Evolutionary conservation across 805 yeast species (phyloP), one percentile per base, ranked within the genome.

Genomic region (Metschnikowia continentalis): DNA sequence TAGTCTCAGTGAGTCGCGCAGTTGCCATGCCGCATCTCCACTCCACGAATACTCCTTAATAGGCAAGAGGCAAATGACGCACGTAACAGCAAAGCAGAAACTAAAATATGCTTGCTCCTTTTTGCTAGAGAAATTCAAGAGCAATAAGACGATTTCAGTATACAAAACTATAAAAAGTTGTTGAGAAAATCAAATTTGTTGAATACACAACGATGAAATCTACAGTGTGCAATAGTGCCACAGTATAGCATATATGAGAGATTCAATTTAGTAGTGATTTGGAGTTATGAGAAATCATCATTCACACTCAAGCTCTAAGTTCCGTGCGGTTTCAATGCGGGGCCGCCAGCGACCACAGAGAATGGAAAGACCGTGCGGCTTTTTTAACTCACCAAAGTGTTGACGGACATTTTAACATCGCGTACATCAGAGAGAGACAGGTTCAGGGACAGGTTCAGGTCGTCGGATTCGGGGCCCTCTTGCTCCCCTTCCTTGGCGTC

Each of bases 391-490:
- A 74, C 74, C 45, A 74, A 56, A 75, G 71, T 74, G 51, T 71
- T 65, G 22, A 74, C 77, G 14, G 71, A 63, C 69, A 74, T 71
- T 53, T 73, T 73, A 57, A 68, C 49, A 46, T 70, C 51, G 49
- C 67, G 69, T 53, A 59, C 58, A 42, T 65, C 67, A 3, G 73
- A 66, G 42, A 44, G 56, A n/a, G 45, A 45, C 37, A 30, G 53
- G 17, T 35, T 48, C 19, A 43, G 49, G 11, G 45, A 45, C 37
- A 30, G 53, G 17, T 35, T 48, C 19, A 43, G 49, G 11, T 46
- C 51, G 23, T 32, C 52, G 8, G 35, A 49, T 19, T 49, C 57
- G 14, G 49, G 50, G 35, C 50, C 50, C 20, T 51, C 53, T 7
- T 52, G 53, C 17, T 54, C 56, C 17, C 54, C 56, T 17, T 51